Percentiles rank a stretch among this genome's conserved stretches.
Evolutionary conservation across 495 filamentous ascomycete genomes (phyloP).

Genomic region (Aspergillus nidulans): DNA sequence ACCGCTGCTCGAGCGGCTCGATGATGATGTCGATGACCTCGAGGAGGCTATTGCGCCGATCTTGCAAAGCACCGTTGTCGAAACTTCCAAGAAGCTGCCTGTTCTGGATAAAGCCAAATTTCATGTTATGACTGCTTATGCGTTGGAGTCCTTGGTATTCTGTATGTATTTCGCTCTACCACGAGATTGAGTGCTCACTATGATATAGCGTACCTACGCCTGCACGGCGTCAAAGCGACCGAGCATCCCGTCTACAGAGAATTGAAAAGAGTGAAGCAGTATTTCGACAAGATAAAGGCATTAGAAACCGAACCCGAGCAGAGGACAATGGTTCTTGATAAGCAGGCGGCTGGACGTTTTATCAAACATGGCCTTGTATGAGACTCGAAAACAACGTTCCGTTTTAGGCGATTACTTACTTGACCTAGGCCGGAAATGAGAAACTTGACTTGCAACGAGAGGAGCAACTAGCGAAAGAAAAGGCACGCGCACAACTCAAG

Average conservation of each 20-base stretch:
- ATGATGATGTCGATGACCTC: constrained; percentile 71
- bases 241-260: constrained; percentile 82
- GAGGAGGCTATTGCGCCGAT: constrained; percentile 67
- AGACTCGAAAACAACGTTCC: neutral
- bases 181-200: constrained; percentile 17
- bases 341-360: constrained; percentile 73
- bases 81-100: constrained; percentile 72
- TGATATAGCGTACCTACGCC: constrained; percentile 63
- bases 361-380: constrained; percentile 71
- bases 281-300: constrained; percentile 86
- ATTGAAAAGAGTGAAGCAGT: constrained; percentile 78
- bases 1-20: constrained; percentile 63
- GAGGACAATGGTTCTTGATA: constrained; percentile 65
- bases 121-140: constrained; percentile 76
- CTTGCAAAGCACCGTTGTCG: constrained; percentile 56
- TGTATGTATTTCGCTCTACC: constrained; percentile 47
- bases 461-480: constrained; percentile 50
- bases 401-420: neutral
- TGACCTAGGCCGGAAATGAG: constrained; percentile 56
- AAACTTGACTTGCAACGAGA: constrained; percentile 52
- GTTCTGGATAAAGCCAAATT: constrained; percentile 92
- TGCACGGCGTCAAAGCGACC: constrained; percentile 75
- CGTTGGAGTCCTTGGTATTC: constrained; percentile 88
- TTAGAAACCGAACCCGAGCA: constrained; percentile 51
- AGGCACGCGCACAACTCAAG: constrained; percentile 46